Percentiles rank a stretch among this genome's conserved stretches.
Evolutionary conservation across 2,329 filamentous ascomycete genomes (phyloP).

Genomic region (Aspergillus transmontanensis): DNA sequence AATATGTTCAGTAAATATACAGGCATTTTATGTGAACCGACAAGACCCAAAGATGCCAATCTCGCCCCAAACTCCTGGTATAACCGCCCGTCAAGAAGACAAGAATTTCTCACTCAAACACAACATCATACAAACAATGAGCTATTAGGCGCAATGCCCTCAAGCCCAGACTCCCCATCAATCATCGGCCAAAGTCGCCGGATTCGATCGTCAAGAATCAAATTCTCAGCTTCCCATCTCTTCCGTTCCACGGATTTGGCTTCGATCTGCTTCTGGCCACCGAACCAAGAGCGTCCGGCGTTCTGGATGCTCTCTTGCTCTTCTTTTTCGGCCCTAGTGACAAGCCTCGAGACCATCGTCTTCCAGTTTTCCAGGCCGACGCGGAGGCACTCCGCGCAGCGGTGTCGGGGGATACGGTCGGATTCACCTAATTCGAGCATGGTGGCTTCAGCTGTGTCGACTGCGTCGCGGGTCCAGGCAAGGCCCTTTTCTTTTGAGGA

Average conservation of each 20-base stretch:
- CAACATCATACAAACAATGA: constrained; percentile 27
- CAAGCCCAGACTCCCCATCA: constrained; percentile 33
- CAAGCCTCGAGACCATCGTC: constrained; percentile 72
- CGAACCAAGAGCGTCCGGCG: constrained; percentile 38
- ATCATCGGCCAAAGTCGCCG: constrained; percentile 32
- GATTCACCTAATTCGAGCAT: constrained; percentile 38
- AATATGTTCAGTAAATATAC: constrained; percentile 1
- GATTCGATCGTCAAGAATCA: constrained; percentile 41
- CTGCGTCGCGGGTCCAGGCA: constrained; percentile 86
- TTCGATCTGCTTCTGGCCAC: constrained; percentile 29
- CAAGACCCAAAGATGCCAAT: background rate
- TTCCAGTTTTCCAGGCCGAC: constrained; percentile 81
- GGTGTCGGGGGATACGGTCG: constrained; percentile 51
- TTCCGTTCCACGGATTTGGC: constrained; percentile 34
- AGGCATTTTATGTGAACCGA: background rate
- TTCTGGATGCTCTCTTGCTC: constrained; percentile 38
- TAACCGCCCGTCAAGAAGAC: background rate
- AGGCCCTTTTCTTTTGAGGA: constrained; percentile 70
- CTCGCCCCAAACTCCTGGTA: constrained; percentile 5
- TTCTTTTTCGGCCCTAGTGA: constrained; percentile 41
- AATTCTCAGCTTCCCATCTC: constrained; percentile 44
- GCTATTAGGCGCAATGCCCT: constrained; percentile 30
- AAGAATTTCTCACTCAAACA: background rate
- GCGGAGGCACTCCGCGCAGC: constrained; percentile 75
- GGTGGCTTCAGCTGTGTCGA: constrained; percentile 75